A percentile compares a stretch with the other conserved stretches of the same genome.
phyloP scores from a whole-genome alignment of 495 filamentous ascomycete species.

The Trichocladium uniseriatum region DNA sequence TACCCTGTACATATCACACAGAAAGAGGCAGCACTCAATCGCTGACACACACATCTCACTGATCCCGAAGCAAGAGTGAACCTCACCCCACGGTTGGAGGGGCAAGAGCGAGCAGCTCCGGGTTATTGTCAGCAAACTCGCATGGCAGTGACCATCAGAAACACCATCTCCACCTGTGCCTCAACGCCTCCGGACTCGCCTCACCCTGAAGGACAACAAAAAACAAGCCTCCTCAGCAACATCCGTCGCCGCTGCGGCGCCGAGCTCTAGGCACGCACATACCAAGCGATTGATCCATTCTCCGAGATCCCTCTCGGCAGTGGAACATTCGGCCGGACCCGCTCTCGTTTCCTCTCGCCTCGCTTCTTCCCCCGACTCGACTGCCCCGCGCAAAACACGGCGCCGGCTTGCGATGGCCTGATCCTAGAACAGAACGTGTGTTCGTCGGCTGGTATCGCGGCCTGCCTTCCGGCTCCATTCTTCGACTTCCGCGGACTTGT shows the following conservation, averaged over 20 bases:
- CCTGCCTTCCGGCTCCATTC: neutral
- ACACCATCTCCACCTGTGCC: slow-evolving; percentile 7
- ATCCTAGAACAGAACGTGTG: neutral
- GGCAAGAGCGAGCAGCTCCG: neutral
- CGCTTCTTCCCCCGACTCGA: neutral
- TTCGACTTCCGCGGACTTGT: too few species aligned
- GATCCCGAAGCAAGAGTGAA: neutral
- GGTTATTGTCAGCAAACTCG: neutral
- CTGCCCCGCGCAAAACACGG: neutral
- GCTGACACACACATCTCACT: neutral
- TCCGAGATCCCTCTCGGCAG: neutral
- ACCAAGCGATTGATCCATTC: too few species aligned
- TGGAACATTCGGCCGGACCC: slow-evolving; percentile 1
- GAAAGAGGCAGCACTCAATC: too few species aligned
- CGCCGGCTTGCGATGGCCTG: slow-evolving; percentile 5
- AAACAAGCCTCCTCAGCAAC: neutral
- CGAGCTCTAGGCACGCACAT: neutral
- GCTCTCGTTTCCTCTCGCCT: neutral
- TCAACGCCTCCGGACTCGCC: neutral
- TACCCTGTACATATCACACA: neutral
- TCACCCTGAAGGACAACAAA: neutral
- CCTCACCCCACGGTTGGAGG: neutral
- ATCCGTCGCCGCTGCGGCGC: neutral
- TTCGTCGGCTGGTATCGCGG: neutral
- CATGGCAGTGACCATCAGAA: neutral